These are phyloP conservation scores for Trichoderma sp. DNA, from an alignment of 2,329 filamentous ascomycete species.

Conservation along the genomic window DNA sequence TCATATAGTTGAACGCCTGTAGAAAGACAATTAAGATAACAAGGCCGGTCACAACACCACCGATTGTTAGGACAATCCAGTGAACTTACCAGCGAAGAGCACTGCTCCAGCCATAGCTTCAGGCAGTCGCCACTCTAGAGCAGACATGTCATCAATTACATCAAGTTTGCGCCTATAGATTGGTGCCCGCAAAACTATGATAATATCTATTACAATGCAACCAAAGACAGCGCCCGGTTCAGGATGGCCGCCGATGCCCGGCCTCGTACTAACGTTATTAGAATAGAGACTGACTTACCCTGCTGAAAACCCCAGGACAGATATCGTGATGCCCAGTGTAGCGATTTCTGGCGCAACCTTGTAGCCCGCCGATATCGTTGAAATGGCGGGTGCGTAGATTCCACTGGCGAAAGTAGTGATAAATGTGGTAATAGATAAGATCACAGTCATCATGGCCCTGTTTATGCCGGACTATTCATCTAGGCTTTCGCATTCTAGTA, in stretches of 20 bases:
- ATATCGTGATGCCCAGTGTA: neutral
- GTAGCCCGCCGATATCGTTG: neutral
- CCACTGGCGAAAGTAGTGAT: neutral
- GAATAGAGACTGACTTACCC: neutral
- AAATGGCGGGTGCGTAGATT: neutral
- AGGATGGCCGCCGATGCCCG: neutral
- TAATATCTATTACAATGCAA: neutral
- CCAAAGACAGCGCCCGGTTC: neutral
- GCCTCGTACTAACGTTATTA: neutral
- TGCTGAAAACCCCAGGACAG: neutral
- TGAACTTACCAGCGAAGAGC: neutral
- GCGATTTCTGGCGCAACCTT: neutral
- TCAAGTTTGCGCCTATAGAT: neutral
- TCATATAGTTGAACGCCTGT: neutral
- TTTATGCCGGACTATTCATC: neutral
- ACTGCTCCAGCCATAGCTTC: conserved; percentile 1
- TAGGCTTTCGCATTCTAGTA: too few species aligned
- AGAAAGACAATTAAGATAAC: conserved; percentile 2
- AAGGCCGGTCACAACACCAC: neutral
- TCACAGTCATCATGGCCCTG: neutral
- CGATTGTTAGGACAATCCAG: neutral
- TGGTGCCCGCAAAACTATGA: neutral
- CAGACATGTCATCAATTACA: neutral
- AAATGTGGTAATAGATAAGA: neutral
- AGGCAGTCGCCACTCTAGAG: neutral